These are phyloP conservation scores for Teunomyces funiuensis DNA, from an alignment of 805 yeast species.

Conservation along the genomic window DNA sequence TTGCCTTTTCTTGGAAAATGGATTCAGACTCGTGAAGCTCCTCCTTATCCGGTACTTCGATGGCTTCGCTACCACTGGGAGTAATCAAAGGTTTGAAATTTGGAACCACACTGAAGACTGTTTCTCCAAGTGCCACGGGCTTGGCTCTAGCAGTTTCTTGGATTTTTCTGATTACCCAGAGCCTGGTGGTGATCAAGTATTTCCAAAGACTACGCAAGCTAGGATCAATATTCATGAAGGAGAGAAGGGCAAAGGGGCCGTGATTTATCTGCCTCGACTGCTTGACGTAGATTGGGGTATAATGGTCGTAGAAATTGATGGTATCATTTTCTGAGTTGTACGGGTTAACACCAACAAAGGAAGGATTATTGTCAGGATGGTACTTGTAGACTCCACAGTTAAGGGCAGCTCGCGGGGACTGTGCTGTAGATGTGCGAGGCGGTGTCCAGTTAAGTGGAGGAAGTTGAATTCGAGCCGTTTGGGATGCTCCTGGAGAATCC, in stretches of 20 bases:
- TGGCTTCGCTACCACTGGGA: not conserved
- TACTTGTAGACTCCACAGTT: constrained; percentile 2
- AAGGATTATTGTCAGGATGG: constrained; percentile 12
- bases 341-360: constrained; percentile 24
- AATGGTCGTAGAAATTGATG: constrained; percentile 43
- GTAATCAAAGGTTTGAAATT: not conserved
- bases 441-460: constrained; percentile 9
- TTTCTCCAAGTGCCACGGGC: not conserved
- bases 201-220: constrained; percentile 11
- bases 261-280: constrained; percentile 42
- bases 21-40: constrained; percentile 13
- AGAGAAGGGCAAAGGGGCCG: constrained; percentile 54
- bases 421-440: not conserved
- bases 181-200: constrained; percentile 7
- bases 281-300: constrained; percentile 41
- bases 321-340: constrained; percentile 25
- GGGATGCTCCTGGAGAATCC: not conserved
- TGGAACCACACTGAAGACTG: not conserved
- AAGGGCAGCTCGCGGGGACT: not conserved
- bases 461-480: constrained; percentile 4
- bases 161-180: not conserved
- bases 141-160: constrained; percentile 2
- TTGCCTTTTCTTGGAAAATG: constrained; percentile 22
- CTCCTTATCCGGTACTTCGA: not conserved
- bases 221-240: constrained; percentile 49